phyloP scores from a whole-genome alignment of 225 moss, liverwort and hornwort genomes.

The Bryoerythrophyllum caledonicum region DNA sequence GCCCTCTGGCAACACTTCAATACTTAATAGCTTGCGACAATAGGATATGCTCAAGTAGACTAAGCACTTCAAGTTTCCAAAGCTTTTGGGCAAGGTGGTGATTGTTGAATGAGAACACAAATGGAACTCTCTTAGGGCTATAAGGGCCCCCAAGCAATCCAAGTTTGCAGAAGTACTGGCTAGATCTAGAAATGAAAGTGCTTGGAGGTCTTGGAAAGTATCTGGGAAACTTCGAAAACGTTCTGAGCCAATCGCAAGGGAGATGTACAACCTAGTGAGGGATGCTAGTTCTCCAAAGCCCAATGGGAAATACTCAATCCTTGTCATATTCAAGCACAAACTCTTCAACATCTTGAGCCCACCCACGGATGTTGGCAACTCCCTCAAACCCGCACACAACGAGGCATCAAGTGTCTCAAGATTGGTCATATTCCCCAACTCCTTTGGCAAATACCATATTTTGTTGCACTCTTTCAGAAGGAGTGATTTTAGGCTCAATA shows the following conservation, averaged over 20 bases:
- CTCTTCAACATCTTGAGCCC: neutral
- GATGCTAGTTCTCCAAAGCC: neutral
- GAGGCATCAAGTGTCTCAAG: neutral
- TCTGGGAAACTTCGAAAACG: too few species aligned
- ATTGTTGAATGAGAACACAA: rapidly evolving
- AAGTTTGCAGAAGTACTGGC: rapidly evolving
- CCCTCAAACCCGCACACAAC: rapidly evolving
- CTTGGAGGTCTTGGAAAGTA: neutral
- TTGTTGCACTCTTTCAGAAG: rapidly evolving
- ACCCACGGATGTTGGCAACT: neutral
- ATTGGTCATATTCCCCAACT: neutral
- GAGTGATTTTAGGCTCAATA: neutral
- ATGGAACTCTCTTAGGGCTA: rapidly evolving
- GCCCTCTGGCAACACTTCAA: neutral
- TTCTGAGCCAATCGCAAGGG: too few species aligned
- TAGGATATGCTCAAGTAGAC: rapidly evolving
- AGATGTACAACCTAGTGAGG: neutral
- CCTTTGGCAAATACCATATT: neutral
- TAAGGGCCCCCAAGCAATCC: neutral
- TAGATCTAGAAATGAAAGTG: neutral
- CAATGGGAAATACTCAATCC: neutral
- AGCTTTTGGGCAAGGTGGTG: neutral
- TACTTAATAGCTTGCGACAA: neutral
- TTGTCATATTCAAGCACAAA: rapidly evolving
- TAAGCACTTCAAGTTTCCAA: neutral